Percentiles rank a stretch among this genome's conserved stretches.
Evolutionary conservation across 257 asterid species (phyloP).

Genomic region (Gentiana dahurica): DNA sequence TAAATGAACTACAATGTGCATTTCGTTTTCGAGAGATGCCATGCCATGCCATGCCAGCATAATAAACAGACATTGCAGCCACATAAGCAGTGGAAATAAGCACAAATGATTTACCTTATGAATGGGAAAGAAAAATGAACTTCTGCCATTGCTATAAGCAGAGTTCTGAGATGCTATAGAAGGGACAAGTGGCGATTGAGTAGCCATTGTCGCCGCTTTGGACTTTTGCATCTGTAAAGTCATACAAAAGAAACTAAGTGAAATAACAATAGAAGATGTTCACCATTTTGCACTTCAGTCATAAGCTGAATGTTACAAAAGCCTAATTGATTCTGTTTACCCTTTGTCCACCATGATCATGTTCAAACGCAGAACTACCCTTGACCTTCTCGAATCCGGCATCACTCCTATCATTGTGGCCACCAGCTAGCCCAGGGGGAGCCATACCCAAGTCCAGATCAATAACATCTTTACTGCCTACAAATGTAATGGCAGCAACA

Average conservation of each 20-base stretch:
- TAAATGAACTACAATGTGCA: too few relatives aligned
- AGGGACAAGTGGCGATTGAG: slow-evolving; percentile 27
- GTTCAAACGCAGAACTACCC: slow-evolving; percentile 23
- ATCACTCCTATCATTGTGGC: slow-evolving; percentile 25
- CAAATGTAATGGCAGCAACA: slow-evolving; percentile 14
- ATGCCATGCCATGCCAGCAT: too few relatives aligned
- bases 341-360: slow-evolving; percentile 30
- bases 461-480: slow-evolving; percentile 31
- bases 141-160: slow-evolving; percentile 32
- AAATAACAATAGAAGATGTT: background rate
- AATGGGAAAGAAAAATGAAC: slow-evolving; percentile 32
- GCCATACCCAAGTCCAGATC: slow-evolving; percentile 71
- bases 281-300: background rate
- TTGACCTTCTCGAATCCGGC: slow-evolving; percentile 22
- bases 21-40: too few relatives aligned
- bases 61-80: too few relatives aligned
- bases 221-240: slow-evolving; percentile 26
- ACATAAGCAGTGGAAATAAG: too few relatives aligned
- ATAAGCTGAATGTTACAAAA: too few relatives aligned
- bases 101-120: slow-evolving; percentile 34
- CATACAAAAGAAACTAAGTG: background rate
- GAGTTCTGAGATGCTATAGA: slow-evolving; percentile 24
- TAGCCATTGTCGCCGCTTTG: slow-evolving; percentile 29
- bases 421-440: slow-evolving; percentile 28
- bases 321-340: slow-evolving; percentile 19